A percentile compares a stretch with the other conserved stretches of the same genome.
phyloP scores from a whole-genome alignment of 2,329 filamentous ascomycete genomes.

The Coniella vitis region DNA sequence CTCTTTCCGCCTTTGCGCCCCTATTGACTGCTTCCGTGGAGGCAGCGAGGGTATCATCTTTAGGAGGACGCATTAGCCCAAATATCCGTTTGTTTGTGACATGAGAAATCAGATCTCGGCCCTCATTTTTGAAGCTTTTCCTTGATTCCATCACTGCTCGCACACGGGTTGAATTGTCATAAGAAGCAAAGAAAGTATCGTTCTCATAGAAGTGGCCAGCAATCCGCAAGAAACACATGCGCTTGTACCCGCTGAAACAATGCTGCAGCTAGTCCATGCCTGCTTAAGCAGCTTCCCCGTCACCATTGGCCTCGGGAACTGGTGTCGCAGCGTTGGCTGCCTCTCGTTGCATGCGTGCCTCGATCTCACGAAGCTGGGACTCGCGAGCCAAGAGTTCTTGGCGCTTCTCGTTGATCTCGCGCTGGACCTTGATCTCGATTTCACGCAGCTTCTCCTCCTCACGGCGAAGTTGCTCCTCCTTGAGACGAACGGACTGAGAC shows the following conservation, averaged over 20 bases:
- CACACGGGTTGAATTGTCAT: slow-evolving; percentile 6
- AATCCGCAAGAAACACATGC: background rate
- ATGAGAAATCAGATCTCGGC: slow-evolving; percentile 7
- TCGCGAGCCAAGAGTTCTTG: slow-evolving; percentile 96
- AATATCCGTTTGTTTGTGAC: background rate
- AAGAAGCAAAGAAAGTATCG: slow-evolving; percentile 10
- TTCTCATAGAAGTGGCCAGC: slow-evolving; percentile 9
- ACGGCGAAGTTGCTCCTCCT: slow-evolving; percentile 98
- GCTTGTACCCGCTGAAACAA: slow-evolving; percentile 18
- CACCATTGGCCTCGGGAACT: slow-evolving; percentile 45
- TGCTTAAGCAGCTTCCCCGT: slow-evolving; percentile 43
- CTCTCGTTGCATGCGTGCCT: slow-evolving; percentile 93
- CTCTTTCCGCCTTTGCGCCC: slow-evolving; percentile 9
- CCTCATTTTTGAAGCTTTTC: slow-evolving; percentile 8
- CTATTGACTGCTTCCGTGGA: slow-evolving; percentile 18
- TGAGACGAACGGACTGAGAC: slow-evolving; percentile 93
- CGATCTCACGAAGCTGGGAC: slow-evolving; percentile 97
- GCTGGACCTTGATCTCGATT: slow-evolving; percentile 98
- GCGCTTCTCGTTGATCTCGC: slow-evolving; percentile 99
- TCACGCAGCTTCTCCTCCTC: slow-evolving; percentile 99
- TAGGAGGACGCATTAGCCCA: slow-evolving; percentile 12
- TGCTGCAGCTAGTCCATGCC: background rate
- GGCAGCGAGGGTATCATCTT: slow-evolving; percentile 17
- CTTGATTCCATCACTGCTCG: slow-evolving; percentile 6
- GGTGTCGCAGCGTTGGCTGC: slow-evolving; percentile 45